A percentile compares a stretch with the other conserved stretches of the same genome.
Evolutionary conservation across 1,139 yeast species (phyloP).

Genomic region (Blastobotrys apis): DNA sequence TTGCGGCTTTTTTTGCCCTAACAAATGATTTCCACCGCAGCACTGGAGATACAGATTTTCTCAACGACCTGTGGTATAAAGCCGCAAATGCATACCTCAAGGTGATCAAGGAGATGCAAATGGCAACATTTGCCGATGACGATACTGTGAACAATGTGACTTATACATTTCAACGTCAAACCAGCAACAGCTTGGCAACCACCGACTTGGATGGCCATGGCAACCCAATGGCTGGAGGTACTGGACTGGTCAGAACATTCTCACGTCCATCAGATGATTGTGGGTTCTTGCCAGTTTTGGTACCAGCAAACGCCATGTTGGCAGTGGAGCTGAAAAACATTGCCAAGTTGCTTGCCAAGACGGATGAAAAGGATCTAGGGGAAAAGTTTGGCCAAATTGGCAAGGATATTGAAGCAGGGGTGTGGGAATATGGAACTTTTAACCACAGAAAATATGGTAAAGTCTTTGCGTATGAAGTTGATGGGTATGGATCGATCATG

Average conservation of each 20-base stretch:
- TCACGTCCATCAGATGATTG: conserved; percentile 92
- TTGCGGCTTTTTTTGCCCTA: conserved; percentile 75
- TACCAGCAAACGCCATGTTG: conserved; percentile 83
- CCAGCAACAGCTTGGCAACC: conserved; percentile 81
- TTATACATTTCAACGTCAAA: conserved; percentile 68
- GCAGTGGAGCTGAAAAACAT: conserved; percentile 52
- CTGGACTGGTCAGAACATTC: conserved; percentile 77
- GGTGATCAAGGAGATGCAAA: conserved; percentile 57
- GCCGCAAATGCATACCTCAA: conserved; percentile 54
- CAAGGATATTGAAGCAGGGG: conserved; percentile 57
- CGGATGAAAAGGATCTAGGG: conserved; percentile 19
- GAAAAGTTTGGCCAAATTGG: conserved; percentile 48
- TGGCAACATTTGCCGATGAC: conserved; percentile 62
- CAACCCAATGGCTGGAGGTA: conserved; percentile 69
- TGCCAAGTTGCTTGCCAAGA: conserved; percentile 25
- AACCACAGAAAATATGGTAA: conserved; percentile 66
- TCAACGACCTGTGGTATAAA: conserved; percentile 51
- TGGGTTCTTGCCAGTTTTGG: conserved; percentile 69
- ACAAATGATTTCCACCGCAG: conserved; percentile 63
- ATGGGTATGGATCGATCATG: conserved; percentile 71
- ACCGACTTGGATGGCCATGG: conserved; percentile 74
- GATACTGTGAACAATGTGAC: conserved; percentile 27
- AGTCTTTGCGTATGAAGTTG: conserved; percentile 85
- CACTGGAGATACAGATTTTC: conserved; percentile 49
- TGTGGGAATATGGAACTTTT: too few relatives aligned